Conservation (phyloP, 345 rosid genomes). For the Laguncularia racemosa region DNA sequence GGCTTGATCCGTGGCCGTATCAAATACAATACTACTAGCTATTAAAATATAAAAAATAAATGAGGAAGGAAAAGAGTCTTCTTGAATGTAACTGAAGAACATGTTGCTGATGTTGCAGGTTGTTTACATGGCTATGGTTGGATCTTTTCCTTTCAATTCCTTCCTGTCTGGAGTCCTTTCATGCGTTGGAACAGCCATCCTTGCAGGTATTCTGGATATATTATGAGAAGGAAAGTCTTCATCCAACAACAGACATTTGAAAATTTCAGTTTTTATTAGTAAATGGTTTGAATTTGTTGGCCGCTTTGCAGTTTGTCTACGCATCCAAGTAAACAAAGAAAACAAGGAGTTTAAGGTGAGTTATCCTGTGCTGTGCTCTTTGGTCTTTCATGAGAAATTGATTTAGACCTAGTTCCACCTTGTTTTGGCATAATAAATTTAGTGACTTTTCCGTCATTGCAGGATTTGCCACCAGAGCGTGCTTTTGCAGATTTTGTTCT, state of each 20-base stretch:
- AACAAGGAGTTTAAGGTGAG: slow-evolving; percentile 93
- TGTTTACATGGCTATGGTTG: slow-evolving; percentile 89
- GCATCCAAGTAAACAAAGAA: slow-evolving; percentile 98
- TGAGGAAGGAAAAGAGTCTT: too few relatives aligned
- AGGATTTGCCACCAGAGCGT: slow-evolving; percentile 39
- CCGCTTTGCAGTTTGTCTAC: slow-evolving; percentile 73
- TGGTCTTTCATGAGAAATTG: too few relatives aligned
- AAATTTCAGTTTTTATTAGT: background rate
- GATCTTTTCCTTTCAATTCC: slow-evolving; percentile 99
- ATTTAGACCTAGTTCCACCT: too few relatives aligned
- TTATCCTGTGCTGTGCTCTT: background rate
- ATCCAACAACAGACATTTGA: background rate
- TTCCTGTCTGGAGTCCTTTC: slow-evolving; percentile 98
- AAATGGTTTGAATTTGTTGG: background rate
- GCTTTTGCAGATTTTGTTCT: slow-evolving; percentile 45
- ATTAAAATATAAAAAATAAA: too few relatives aligned
- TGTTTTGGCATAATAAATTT: too few relatives aligned
- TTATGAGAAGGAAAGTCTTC: background rate
- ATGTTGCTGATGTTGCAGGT: slow-evolving; percentile 34
- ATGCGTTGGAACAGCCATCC: slow-evolving; percentile 92
- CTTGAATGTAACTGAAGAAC: too few relatives aligned
- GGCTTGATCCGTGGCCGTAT: too few relatives aligned
- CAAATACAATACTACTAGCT: too few relatives aligned
- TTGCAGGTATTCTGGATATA: slow-evolving; percentile 63
- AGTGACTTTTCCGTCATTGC: background rate